A percentile compares a stretch with the other conserved stretches of the same genome.
Conservation (phyloP, 169 alveolate species). For the Plasmodium blacklocki region DNA sequence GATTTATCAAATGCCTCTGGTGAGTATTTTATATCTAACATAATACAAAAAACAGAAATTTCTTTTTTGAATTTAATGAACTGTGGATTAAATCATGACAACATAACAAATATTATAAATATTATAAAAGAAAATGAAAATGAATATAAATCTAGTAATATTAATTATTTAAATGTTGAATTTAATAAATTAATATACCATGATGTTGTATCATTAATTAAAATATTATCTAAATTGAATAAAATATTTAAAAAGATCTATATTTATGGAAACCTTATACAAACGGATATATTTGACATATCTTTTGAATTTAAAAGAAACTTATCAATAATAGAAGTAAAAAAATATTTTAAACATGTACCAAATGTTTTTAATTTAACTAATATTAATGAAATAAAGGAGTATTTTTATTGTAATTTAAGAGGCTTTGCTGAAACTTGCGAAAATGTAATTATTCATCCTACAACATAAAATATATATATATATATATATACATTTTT, state of each 20-base stretch:
- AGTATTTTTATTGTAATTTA: conserved; percentile 21
- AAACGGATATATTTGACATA: conserved; percentile 57
- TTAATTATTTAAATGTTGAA: conserved; percentile 44
- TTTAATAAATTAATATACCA: conserved; percentile 49
- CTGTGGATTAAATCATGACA: conserved; percentile 9
- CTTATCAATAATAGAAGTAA: conserved; percentile 36
- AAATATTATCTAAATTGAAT: conserved; percentile 16
- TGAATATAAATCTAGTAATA: conserved; percentile 2
- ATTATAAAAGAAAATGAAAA: not conserved
- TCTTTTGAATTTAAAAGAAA: conserved; percentile 53
- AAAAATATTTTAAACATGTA: conserved; percentile 26
- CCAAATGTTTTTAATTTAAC: conserved; percentile 33
- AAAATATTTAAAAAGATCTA: conserved; percentile 45
- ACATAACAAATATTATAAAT: conserved; percentile 23
- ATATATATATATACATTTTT: not conserved
- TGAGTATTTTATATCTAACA: conserved; percentile 47
- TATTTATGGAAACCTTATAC: conserved; percentile 59
- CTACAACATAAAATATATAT: not conserved
- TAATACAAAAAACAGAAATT: conserved; percentile 26
- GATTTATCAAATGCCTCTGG: conserved; percentile 22
- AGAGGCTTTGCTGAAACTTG: conserved; percentile 23
- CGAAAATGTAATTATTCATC: conserved; percentile 19
- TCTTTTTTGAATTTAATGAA: conserved; percentile 37
- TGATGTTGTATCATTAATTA: conserved; percentile 34
- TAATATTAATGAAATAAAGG: conserved; percentile 38